A percentile compares a stretch with the other conserved stretches of the same genome.
These are phyloP conservation scores for Fusarium sp. DNA, from an alignment of 2,329 filamentous ascomycete genomes.

Conservation along the genomic window DNA sequence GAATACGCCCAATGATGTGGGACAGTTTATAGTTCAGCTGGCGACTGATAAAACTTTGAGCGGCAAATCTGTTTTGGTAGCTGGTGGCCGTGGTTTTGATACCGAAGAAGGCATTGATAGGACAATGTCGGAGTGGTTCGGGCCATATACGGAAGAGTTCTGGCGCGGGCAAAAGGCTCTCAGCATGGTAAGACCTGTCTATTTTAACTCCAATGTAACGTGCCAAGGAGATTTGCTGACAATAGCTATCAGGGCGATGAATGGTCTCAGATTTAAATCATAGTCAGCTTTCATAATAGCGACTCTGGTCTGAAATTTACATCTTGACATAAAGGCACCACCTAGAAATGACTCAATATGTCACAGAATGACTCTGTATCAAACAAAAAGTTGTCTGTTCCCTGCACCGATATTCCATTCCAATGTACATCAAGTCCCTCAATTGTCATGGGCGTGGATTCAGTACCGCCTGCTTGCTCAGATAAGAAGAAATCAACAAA, in stretches of 20 bases:
- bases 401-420: neutral
- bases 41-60: neutral
- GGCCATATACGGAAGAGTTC: neutral
- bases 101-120: slow-evolving; percentile 3
- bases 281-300: neutral
- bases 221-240: too few relatives aligned
- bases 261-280: too few relatives aligned
- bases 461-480: neutral
- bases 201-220: neutral
- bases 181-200: neutral
- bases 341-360: neutral
- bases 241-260: too few relatives aligned
- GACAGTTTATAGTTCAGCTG: neutral
- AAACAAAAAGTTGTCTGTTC: slow-evolving; percentile 10
- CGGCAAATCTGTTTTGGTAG: neutral
- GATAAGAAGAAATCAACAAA: neutral
- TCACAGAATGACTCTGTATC: slow-evolving; percentile 5
- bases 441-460: neutral
- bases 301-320: neutral
- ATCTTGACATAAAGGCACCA: neutral
- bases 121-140: slow-evolving; percentile 5
- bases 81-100: neutral
- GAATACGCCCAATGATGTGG: neutral
- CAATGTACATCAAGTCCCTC: neutral
- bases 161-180: neutral